Percentiles rank a stretch among this genome's conserved stretches.
Evolutionary conservation across 352 stramenopile genomes (phyloP).

Genomic region (Globisporangium uncinulatum): DNA sequence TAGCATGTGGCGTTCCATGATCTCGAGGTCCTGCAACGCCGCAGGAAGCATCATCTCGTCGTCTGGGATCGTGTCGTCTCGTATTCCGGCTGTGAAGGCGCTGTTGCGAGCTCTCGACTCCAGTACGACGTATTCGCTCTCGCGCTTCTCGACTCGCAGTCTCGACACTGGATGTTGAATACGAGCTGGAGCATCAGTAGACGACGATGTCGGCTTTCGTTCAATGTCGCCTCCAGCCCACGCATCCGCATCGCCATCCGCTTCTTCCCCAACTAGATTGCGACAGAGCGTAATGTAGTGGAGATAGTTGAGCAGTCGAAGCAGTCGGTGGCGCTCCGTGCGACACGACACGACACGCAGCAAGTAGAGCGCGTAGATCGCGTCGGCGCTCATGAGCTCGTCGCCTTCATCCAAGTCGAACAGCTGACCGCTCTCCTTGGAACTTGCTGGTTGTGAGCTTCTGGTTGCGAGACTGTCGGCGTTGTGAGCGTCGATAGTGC

Average conservation of each 20-base stretch:
- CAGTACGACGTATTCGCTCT: constrained; percentile 19
- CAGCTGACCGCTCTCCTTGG: constrained; percentile 3
- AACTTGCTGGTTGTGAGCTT: neutral
- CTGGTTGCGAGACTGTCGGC: neutral
- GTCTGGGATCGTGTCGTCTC: neutral
- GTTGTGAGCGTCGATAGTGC: neutral
- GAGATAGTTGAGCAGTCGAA: constrained; percentile 47
- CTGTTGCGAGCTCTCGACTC: neutral
- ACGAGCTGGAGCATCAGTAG: neutral
- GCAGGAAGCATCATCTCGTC: constrained; percentile 33
- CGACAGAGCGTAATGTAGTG: constrained; percentile 28
- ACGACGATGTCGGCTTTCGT: no score
- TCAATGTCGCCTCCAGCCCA: neutral
- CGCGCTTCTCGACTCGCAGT: constrained; percentile 11
- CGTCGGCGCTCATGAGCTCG: constrained; percentile 18
- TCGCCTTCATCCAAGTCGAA: constrained; percentile 3
- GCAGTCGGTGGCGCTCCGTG: constrained; percentile 24
- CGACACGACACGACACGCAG: constrained; percentile 35
- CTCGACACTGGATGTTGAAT: neutral
- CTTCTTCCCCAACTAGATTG: neutral
- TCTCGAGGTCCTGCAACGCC: constrained; percentile 31
- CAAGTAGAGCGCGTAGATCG: constrained; percentile 32
- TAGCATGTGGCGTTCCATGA: constrained; percentile 41
- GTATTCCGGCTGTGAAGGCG: neutral
- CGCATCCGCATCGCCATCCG: neutral